Percentiles rank a stretch among this genome's conserved stretches.
Conservation (phyloP, 495 filamentous ascomycete species). For the Penicillium arizonense region DNA sequence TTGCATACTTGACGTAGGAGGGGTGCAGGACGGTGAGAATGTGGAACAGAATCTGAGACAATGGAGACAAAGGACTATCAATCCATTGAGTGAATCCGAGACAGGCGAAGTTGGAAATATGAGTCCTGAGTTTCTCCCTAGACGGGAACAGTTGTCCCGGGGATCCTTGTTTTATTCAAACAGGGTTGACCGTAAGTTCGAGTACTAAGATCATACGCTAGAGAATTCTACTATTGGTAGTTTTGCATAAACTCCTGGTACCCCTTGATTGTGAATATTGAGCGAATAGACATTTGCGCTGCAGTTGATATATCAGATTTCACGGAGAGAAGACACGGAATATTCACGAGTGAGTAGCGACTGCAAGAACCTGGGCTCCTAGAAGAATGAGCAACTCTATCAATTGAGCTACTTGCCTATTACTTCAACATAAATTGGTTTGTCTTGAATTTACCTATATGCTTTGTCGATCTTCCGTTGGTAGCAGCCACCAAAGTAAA, state of each 20-base stretch:
- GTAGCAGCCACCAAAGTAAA: neutral
- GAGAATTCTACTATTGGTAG: slow-evolving; percentile 2
- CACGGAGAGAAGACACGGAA: no score
- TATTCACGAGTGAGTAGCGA: no score
- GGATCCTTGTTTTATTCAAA: neutral
- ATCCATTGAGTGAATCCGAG: no score
- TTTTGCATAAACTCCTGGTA: neutral
- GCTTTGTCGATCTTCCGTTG: neutral
- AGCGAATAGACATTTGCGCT: neutral
- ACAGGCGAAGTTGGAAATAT: neutral
- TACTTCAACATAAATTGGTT: no score
- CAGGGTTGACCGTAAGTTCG: neutral
- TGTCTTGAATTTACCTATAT: neutral
- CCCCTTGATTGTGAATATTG: slow-evolving; percentile 6
- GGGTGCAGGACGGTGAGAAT: no score
- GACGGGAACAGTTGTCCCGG: neutral
- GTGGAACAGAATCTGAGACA: no score
- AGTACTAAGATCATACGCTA: slow-evolving; percentile 3
- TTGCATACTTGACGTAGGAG: no score
- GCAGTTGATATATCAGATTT: slow-evolving; percentile 6
- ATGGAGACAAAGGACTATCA: no score
- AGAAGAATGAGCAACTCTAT: no score
- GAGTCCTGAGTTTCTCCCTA: neutral
- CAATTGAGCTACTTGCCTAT: no score
- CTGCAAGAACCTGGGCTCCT: neutral